phyloP scores from a whole-genome alignment of 352 stramenopile genomes.

The Blastocystis sp. region DNA sequence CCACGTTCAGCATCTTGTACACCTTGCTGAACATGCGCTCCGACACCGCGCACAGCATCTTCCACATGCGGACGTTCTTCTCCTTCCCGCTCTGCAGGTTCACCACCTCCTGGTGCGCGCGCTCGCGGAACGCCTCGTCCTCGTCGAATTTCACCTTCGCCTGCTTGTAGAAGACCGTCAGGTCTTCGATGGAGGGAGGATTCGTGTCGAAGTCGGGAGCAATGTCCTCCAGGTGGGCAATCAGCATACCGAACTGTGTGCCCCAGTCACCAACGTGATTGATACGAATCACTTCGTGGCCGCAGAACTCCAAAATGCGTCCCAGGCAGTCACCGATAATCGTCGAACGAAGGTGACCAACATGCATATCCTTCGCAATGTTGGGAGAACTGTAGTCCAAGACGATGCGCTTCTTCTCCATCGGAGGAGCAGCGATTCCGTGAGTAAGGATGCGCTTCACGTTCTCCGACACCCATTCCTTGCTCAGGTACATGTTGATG shows the following conservation, averaged over 20 bases:
- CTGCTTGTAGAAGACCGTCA: conserved; percentile 72
- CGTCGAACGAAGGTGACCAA: conserved; percentile 78
- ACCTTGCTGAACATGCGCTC: conserved; percentile 78
- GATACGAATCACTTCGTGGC: conserved; percentile 69
- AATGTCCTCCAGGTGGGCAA: conserved; percentile 92
- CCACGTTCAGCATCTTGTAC: conserved; percentile 74
- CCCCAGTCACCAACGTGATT: conserved; percentile 87
- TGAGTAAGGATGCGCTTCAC: conserved; percentile 68
- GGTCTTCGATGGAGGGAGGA: conserved; percentile 86
- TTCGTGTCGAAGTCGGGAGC: conserved; percentile 81
- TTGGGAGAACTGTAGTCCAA: conserved; percentile 84
- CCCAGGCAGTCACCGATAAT: conserved; percentile 81
- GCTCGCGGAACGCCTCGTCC: conserved; percentile 85
- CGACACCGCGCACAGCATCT: conserved; percentile 73
- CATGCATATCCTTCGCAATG: conserved; percentile 88
- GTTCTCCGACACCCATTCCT: conserved; percentile 70
- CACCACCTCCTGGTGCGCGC: conserved; percentile 88
- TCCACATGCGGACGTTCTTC: conserved; percentile 71
- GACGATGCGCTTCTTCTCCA: conserved; percentile 66
- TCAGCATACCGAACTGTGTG: conserved; percentile 99
- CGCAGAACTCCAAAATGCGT: conserved; percentile 75
- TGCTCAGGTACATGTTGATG: conserved; percentile 85
- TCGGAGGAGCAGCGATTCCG: conserved; percentile 63
- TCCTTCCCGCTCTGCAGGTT: conserved; percentile 80
- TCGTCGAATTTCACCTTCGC: conserved; percentile 90